These are phyloP conservation scores for Alternaria dauci DNA, from an alignment of 2,329 filamentous ascomycete species.

Conservation along the genomic window DNA sequence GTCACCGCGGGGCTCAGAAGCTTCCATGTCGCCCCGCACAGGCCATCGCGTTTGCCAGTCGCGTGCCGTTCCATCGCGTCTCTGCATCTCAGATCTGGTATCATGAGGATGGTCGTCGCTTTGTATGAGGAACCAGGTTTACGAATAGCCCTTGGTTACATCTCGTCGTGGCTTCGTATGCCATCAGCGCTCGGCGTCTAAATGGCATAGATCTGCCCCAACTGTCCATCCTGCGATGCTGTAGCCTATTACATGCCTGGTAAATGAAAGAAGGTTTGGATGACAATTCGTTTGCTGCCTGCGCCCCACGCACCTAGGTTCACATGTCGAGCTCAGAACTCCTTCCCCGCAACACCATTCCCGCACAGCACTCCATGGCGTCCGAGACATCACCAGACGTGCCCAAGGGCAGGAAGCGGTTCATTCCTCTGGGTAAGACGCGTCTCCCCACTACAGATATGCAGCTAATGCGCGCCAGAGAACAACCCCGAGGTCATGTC, in stretches of 20 bases:
- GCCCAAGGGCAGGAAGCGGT: slow-evolving; percentile 46
- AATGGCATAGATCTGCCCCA: background rate
- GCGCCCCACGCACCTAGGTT: slow-evolving; percentile 22
- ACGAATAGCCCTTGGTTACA: background rate
- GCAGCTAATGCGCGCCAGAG: slow-evolving; percentile 52
- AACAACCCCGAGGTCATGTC: slow-evolving; percentile 94
- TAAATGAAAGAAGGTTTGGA: background rate
- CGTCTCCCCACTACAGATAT: background rate
- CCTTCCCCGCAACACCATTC: slow-evolving; percentile 22
- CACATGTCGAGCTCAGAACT: slow-evolving; percentile 8
- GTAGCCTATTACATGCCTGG: slow-evolving; percentile 1
- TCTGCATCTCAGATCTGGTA: background rate
- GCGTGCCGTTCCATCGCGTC: slow-evolving; percentile 4
- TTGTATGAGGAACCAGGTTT: background rate
- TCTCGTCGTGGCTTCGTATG: background rate
- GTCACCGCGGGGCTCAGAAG: slow-evolving; percentile 35
- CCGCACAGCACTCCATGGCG: slow-evolving; percentile 35
- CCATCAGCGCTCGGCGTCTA: background rate
- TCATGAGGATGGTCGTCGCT: background rate
- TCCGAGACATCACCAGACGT: slow-evolving; percentile 41
- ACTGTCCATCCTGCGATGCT: background rate
- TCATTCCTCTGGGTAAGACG: slow-evolving; percentile 49
- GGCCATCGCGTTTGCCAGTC: slow-evolving; percentile 25
- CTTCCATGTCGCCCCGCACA: slow-evolving; percentile 25
- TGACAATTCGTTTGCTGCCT: slow-evolving; percentile 27